A percentile compares a stretch with the other conserved stretches of the same genome.
Conservation (phyloP, 2,329 filamentous ascomycete species). For the Orbilia quercus region DNA sequence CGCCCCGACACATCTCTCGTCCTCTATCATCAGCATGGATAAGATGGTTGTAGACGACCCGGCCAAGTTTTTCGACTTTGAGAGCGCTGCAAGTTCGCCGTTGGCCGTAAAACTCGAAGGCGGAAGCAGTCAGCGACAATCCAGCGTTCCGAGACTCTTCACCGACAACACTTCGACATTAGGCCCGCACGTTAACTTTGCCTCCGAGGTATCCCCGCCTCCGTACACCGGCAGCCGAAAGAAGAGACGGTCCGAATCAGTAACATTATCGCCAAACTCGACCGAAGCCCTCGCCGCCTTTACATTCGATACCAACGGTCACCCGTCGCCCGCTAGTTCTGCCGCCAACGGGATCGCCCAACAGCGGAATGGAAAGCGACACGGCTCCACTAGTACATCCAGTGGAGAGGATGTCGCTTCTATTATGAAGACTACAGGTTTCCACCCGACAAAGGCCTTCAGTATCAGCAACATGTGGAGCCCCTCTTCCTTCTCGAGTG, state of each 20-base stretch:
- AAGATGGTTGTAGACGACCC: constrained; percentile 51
- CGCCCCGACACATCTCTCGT: constrained; percentile 35
- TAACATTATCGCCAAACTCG: constrained; percentile 45
- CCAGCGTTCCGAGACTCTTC: constrained; percentile 47
- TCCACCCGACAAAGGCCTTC: constrained; percentile 41
- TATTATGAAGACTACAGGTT: constrained; percentile 45
- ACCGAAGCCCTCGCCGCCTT: constrained; percentile 45
- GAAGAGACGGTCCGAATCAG: constrained; percentile 48
- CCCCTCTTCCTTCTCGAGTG: constrained; percentile 43
- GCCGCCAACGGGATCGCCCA: constrained; percentile 36
- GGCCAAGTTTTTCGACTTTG: constrained; percentile 57
- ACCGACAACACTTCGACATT: constrained; percentile 29
- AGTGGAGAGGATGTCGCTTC: constrained; percentile 43
- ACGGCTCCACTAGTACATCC: constrained; percentile 40
- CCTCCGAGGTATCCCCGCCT: constrained; percentile 33
- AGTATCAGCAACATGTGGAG: constrained; percentile 50
- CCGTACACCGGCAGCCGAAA: constrained; percentile 27
- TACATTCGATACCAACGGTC: constrained; percentile 42
- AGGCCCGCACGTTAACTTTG: constrained; percentile 46
- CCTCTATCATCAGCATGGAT: constrained; percentile 28
- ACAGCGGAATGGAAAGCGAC: constrained; percentile 41
- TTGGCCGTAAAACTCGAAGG: constrained; percentile 45
- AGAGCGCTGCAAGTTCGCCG: constrained; percentile 57
- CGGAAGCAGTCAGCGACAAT: constrained; percentile 34
- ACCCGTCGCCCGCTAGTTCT: constrained; percentile 49